Conservation (phyloP, 352 stramenopile genomes). For the Phytopythium vexans region DNA sequence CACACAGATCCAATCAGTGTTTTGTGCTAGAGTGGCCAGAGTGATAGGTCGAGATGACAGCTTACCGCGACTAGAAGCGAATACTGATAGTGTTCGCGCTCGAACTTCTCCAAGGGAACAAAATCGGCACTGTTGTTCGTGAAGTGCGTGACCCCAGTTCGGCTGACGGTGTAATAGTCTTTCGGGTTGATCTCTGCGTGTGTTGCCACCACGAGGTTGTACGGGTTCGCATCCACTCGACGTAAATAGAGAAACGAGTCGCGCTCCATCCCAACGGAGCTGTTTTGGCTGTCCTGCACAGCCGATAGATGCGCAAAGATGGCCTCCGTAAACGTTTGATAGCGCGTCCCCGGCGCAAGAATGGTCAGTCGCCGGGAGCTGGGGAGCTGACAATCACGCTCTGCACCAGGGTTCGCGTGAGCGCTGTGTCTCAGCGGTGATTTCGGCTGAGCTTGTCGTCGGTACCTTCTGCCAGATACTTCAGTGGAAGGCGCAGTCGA, state of each 20-base stretch:
- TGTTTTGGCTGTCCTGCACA: background rate
- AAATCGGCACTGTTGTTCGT: conserved; percentile 79
- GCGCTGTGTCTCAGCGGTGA: background rate
- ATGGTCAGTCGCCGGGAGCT: conserved; percentile 12
- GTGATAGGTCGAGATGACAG: background rate
- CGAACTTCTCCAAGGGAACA: conserved; percentile 83
- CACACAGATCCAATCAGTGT: background rate
- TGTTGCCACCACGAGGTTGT: conserved; percentile 62
- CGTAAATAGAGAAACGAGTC: conserved; percentile 80
- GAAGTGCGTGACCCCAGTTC: conserved; percentile 89
- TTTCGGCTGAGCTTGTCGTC: background rate
- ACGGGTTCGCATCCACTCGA: conserved; percentile 71
- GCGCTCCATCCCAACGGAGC: conserved; percentile 4
- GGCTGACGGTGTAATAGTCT: conserved; percentile 90
- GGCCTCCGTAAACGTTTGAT: conserved; percentile 62
- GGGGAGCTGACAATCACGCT: background rate
- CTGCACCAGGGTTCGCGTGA: background rate
- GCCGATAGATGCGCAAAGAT: conserved; percentile 40
- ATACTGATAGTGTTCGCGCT: conserved; percentile 91
- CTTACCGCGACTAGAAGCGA: conserved; percentile 68
- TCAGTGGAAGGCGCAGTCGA: conserved; percentile 28
- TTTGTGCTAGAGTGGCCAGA: background rate
- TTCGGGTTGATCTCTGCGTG: conserved; percentile 66
- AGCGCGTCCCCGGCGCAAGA: conserved; percentile 35
- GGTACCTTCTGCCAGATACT: background rate